Evolutionary conservation across 2,329 filamentous ascomycete species (phyloP).

Genomic region (Aspergillus sp.): DNA sequence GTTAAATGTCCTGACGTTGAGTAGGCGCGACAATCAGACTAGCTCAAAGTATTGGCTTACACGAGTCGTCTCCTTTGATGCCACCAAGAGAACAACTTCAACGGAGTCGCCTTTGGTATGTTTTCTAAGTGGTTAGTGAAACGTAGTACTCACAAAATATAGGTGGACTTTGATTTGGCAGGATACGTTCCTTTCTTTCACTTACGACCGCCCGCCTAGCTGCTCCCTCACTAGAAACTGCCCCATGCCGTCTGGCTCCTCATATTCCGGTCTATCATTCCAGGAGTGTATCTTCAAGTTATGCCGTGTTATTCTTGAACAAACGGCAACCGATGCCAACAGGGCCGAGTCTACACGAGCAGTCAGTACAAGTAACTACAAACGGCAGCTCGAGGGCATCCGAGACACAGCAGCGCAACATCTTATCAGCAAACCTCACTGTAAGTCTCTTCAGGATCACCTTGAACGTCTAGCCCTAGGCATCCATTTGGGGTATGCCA

Average conservation of each 20-base stretch:
- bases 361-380: slow-evolving; percentile 2
- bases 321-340: slow-evolving; percentile 8
- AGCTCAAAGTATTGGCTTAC: slow-evolving; percentile 31
- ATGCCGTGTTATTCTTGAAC: slow-evolving; percentile 21
- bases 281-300: slow-evolving; percentile 23
- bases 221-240: slow-evolving; percentile 16
- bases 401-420: slow-evolving; percentile 14
- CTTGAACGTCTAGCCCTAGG: slow-evolving; percentile 26
- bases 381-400: slow-evolving; percentile 17
- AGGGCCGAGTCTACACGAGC: neutral
- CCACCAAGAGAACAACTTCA: slow-evolving; percentile 15
- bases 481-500: slow-evolving; percentile 25
- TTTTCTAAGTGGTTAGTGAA: neutral
- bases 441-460: slow-evolving; percentile 23
- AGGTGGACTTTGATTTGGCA: slow-evolving; percentile 31
- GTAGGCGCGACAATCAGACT: slow-evolving; percentile 28
- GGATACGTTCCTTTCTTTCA: slow-evolving; percentile 30
- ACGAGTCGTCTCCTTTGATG: slow-evolving; percentile 20
- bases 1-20: slow-evolving; percentile 12
- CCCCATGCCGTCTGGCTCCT: slow-evolving; percentile 16
- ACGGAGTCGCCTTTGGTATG: slow-evolving; percentile 17
- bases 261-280: slow-evolving; percentile 18
- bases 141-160: neutral
- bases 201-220: slow-evolving; percentile 29
- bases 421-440: slow-evolving; percentile 20